Evolutionary conservation across 2,329 filamentous ascomycete species (phyloP).

Genomic region (Claviceps arundinis): DNA sequence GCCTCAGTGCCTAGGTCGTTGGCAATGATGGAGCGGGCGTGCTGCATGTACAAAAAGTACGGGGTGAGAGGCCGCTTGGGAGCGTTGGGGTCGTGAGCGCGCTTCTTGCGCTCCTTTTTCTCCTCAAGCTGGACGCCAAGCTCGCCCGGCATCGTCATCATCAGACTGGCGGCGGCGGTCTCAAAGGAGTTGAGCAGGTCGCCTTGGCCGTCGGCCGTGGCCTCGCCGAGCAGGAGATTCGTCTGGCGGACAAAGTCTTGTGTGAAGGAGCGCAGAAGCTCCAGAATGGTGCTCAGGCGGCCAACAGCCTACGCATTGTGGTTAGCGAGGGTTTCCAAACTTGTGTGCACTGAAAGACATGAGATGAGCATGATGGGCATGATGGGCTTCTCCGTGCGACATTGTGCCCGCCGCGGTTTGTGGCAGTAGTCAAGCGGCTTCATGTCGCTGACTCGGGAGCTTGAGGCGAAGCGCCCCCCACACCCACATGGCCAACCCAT

Average conservation of each 20-base stretch:
- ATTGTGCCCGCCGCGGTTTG: too few relatives aligned
- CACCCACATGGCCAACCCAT: too few relatives aligned
- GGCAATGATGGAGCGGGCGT: conserved; percentile 71
- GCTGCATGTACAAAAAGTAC: conserved; percentile 90
- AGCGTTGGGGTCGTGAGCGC: conserved; percentile 77
- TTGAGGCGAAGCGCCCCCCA: neutral
- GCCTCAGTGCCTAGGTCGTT: conserved; percentile 61
- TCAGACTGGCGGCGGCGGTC: conserved; percentile 32
- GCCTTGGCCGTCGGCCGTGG: conserved; percentile 34
- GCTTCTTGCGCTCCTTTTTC: conserved; percentile 85
- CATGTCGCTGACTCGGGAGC: neutral
- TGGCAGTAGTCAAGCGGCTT: too few relatives aligned
- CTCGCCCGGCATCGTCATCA: conserved; percentile 24
- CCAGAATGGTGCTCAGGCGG: conserved; percentile 65
- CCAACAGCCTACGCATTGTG: conserved; percentile 35
- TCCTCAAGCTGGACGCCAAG: conserved; percentile 40
- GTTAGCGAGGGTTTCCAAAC: neutral
- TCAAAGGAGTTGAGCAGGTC: conserved; percentile 39
- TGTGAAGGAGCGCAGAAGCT: conserved; percentile 66
- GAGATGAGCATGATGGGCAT: too few relatives aligned
- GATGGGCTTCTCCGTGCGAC: too few relatives aligned
- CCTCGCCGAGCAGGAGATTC: conserved; percentile 64
- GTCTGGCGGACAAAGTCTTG: conserved; percentile 81
- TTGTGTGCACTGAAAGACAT: too few relatives aligned
- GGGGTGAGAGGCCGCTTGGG: conserved; percentile 89